Conservation (phyloP, 352 stramenopile species). For the Globisporangium orthogonon region DNA sequence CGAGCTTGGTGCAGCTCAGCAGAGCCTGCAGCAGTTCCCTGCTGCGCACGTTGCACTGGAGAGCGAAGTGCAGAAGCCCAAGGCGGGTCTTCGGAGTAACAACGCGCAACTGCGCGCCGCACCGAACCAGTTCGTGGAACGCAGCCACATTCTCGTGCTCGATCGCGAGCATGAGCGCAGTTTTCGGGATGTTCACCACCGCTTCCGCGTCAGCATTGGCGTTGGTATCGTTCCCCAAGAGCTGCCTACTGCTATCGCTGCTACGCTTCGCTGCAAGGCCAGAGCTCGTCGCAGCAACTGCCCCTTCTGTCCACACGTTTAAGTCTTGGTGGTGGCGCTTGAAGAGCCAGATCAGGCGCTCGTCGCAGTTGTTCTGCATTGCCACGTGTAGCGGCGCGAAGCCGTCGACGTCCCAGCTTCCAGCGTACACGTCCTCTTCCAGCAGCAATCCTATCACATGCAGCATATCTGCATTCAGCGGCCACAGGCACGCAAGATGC, state of each 20-base stretch:
- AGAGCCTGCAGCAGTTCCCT: conserved; percentile 11
- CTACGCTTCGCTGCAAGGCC: not conserved
- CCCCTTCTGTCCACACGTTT: conserved; percentile 54
- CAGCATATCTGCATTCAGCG: conserved; percentile 26
- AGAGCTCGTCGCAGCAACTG: not conserved
- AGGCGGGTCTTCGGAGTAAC: conserved; percentile 40
- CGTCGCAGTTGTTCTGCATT: conserved; percentile 34
- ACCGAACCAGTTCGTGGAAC: conserved; percentile 38
- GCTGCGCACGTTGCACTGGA: conserved; percentile 9
- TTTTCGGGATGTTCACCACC: conserved; percentile 11
- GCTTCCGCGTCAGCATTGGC: not conserved
- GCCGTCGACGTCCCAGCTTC: conserved; percentile 44
- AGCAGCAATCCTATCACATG: conserved; percentile 42
- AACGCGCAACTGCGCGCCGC: conserved; percentile 34
- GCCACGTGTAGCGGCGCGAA: conserved; percentile 49
- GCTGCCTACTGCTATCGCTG: not conserved
- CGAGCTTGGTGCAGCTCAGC: conserved; percentile 9
- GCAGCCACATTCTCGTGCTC: conserved; percentile 37
- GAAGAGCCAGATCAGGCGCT: conserved; percentile 38
- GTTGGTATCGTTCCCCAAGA: not conserved
- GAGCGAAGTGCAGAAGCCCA: conserved; percentile 42
- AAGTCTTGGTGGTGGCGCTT: conserved; percentile 40
- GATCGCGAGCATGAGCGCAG: conserved; percentile 52
- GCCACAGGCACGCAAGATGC: conserved; percentile 41
- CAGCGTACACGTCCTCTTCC: conserved; percentile 28